Base-by-base conservation (phyloP, 352 stramenopile species). In the Globisporangium cystogenes region DNA sequence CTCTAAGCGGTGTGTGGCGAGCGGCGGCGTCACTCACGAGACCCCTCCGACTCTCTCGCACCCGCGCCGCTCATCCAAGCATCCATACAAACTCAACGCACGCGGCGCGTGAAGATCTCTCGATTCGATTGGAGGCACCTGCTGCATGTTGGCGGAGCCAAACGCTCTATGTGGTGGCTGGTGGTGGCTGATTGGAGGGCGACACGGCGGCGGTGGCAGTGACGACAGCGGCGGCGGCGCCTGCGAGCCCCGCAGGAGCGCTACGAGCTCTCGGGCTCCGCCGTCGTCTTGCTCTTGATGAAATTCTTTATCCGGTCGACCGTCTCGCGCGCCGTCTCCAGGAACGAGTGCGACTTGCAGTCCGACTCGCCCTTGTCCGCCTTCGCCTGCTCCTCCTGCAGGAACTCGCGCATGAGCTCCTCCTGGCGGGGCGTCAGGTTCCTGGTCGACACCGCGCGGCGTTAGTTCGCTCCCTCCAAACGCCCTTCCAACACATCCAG, bases 391-490 rank as follows among this genome's bases (percentile, higher is more conserved):
- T 96, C 86, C 62, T 95, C 85, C 55, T 96, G 87, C 48, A 96
- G 68, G 53, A 99, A 98, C 59, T 98, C 90, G 60, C 97, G 51
- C 72, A 99, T 90, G 18, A 99, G 72, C 57, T 99, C 90, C 65
- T 97, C 79, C 77, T 99, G 97, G 51, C 88, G 76, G n/a, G 68
- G 57, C 12, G 88, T 98, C 48, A 99, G 79, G 51, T 87, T 90
- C 49, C 79, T 93, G 44, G 12, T 18, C 40, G 7, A 52, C 2
- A 44, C 4, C 20, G 39, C 7, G 20, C 18, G 16, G 10, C 51
- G 31, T 21, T 18, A 18, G 33, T 18, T 12, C 4, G 3, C 21
- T 10, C 7, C 6, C 37, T 35, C 6, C 12, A 51, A 1, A 18
- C 23, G 14, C 33, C n/a, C n/a, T n/a, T n/a, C n/a, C n/a, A n/a